Conservation (phyloP, 2,329 filamentous ascomycete genomes). For the Erysiphe neolycopersici region DNA sequence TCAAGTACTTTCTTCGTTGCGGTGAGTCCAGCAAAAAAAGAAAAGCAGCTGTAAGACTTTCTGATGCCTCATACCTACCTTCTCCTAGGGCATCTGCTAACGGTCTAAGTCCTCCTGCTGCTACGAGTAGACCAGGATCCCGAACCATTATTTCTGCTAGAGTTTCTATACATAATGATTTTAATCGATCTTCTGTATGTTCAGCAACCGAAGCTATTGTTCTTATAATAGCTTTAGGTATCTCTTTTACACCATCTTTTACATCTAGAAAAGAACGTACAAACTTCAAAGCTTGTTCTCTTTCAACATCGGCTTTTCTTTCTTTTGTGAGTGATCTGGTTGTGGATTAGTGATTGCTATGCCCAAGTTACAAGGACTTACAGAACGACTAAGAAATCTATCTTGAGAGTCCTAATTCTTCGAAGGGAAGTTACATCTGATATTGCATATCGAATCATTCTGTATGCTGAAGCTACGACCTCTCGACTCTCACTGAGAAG, state of each 20-base stretch:
- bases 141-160: constrained; percentile 74
- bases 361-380: constrained; percentile 11
- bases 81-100: constrained; percentile 83
- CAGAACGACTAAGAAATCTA: constrained; percentile 73
- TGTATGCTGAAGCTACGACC: constrained; percentile 81
- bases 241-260: constrained; percentile 68
- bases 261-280: constrained; percentile 86
- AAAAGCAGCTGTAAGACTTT: constrained; percentile 68
- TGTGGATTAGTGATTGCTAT: constrained; percentile 4
- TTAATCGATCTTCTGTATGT: constrained; percentile 40
- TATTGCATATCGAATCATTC: constrained; percentile 80
- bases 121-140: constrained; percentile 55
- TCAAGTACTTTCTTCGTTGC: constrained; percentile 52
- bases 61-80: constrained; percentile 74
- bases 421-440: constrained; percentile 73
- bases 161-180: constrained; percentile 79
- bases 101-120: constrained; percentile 60
- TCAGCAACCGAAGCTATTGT: constrained; percentile 82
- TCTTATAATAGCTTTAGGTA: constrained; percentile 65
- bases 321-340: constrained; percentile 67
- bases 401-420: constrained; percentile 68
- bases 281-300: constrained; percentile 92
- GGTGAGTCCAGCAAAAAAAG: constrained; percentile 75
- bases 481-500: constrained; percentile 86
- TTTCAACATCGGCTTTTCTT: constrained; percentile 84